phyloP scores from a whole-genome alignment of 352 stramenopile species.

The Phytophthora rubi region DNA sequence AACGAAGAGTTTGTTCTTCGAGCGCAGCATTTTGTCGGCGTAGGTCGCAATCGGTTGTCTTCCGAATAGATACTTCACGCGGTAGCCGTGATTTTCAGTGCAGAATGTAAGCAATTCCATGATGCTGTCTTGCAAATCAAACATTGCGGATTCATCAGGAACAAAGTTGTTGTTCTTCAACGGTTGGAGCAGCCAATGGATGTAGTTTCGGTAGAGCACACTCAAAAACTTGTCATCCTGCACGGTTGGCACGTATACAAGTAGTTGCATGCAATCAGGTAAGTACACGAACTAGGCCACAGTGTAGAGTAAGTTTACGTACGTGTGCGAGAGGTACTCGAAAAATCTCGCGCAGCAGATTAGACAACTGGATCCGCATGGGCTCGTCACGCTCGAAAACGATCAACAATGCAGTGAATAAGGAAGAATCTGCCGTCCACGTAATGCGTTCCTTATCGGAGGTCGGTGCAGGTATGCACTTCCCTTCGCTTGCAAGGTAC shows the following conservation, averaged over 20 bases:
- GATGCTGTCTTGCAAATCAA: slow-evolving; percentile 82
- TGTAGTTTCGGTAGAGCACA: slow-evolving; percentile 89
- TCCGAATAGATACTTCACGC: slow-evolving; percentile 88
- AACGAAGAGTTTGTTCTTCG: slow-evolving; percentile 86
- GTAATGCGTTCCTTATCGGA: slow-evolving; percentile 68
- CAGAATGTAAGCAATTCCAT: slow-evolving; percentile 89
- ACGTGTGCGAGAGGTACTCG: slow-evolving; percentile 72
- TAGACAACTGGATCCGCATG: slow-evolving; percentile 70
- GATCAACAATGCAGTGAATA: slow-evolving; percentile 75
- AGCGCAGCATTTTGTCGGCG: slow-evolving; percentile 74
- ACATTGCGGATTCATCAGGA: slow-evolving; percentile 58
- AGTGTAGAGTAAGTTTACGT: slow-evolving; percentile 9
- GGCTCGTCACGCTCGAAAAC: slow-evolving; percentile 74
- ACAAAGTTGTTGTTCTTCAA: slow-evolving; percentile 65
- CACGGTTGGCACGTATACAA: slow-evolving; percentile 1
- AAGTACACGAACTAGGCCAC: neutral
- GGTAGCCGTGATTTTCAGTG: slow-evolving; percentile 84
- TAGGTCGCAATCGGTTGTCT: slow-evolving; percentile 79
- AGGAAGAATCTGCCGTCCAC: slow-evolving; percentile 70
- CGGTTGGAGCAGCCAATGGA: slow-evolving; percentile 84
- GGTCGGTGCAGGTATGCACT: slow-evolving; percentile 62
- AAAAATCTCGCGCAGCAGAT: slow-evolving; percentile 77
- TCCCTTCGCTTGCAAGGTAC: slow-evolving; percentile 73
- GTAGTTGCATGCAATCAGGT: neutral
- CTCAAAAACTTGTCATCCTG: slow-evolving; percentile 89